These are phyloP conservation scores for Periconia sp. DNA, from an alignment of 2,329 filamentous ascomycete species.

Conservation along the genomic window DNA sequence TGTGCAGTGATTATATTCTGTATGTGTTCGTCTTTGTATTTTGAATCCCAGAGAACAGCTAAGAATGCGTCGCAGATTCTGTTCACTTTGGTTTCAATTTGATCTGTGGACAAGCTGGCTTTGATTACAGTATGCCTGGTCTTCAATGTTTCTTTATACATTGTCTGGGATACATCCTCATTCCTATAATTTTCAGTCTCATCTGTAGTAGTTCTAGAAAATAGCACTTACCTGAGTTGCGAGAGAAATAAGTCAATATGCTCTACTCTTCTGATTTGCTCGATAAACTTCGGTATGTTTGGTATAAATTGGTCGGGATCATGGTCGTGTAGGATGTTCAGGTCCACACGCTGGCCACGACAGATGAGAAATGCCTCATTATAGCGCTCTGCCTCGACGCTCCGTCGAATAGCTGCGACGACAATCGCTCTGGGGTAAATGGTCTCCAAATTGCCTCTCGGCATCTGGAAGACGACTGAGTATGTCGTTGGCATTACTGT, in stretches of 20 bases:
- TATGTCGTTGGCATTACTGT: slow-evolving; percentile 89
- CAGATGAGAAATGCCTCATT: slow-evolving; percentile 84
- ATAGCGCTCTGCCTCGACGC: slow-evolving; percentile 83
- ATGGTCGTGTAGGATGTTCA: slow-evolving; percentile 97
- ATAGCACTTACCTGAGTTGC: slow-evolving; percentile 69
- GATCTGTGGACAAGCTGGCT: slow-evolving; percentile 21
- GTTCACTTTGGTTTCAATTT: slow-evolving; percentile 73
- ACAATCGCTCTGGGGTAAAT: slow-evolving; percentile 94
- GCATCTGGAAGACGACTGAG: slow-evolving; percentile 90
- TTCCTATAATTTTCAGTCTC: slow-evolving; percentile 59
- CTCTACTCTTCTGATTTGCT: slow-evolving; percentile 80
- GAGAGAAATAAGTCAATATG: slow-evolving; percentile 92
- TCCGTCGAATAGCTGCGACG: slow-evolving; percentile 81
- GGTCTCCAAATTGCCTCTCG: slow-evolving; percentile 92
- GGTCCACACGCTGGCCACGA: slow-evolving; percentile 90
- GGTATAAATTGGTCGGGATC: slow-evolving; percentile 83
- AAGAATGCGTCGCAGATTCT: slow-evolving; percentile 86
- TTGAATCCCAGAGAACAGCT: slow-evolving; percentile 62
- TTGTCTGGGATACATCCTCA: slow-evolving; percentile 90
- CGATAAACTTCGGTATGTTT: slow-evolving; percentile 77
- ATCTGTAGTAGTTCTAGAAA: not conserved
- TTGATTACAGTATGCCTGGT: slow-evolving; percentile 26
- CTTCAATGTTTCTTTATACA: slow-evolving; percentile 87
- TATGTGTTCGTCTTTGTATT: slow-evolving; percentile 65
- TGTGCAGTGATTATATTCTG: slow-evolving; percentile 95